phyloP scores from a whole-genome alignment of 257 asterid genomes.

The Buddleja alternifolia region DNA sequence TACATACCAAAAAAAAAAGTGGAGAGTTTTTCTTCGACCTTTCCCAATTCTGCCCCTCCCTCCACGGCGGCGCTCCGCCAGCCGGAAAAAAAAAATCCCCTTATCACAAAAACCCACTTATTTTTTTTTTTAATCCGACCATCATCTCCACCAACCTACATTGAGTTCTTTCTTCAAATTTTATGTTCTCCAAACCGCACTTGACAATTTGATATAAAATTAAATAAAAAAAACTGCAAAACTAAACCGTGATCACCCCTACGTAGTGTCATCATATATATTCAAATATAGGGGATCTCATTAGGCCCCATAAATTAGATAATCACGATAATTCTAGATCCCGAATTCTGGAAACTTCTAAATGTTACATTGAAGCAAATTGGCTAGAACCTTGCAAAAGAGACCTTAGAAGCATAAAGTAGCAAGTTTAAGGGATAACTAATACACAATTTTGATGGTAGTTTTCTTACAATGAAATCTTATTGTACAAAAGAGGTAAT shows the following conservation, averaged over 20 bases:
- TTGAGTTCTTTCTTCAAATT: constrained; percentile 11
- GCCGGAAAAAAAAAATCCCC: constrained; percentile 42
- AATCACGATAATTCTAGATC: no score
- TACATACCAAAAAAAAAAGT: not conserved
- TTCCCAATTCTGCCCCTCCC: not conserved
- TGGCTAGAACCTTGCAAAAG: not conserved
- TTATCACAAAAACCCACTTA: not conserved
- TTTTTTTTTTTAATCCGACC: not conserved
- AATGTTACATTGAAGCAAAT: no score
- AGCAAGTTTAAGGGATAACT: not conserved
- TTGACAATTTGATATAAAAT: no score
- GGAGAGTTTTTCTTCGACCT: constrained; percentile 6
- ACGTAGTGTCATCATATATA: no score
- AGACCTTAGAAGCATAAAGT: not conserved
- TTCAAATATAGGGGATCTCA: no score
- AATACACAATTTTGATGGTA: not conserved
- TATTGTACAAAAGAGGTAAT: not conserved
- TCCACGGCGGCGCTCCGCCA: constrained; percentile 50
- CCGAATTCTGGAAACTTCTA: no score
- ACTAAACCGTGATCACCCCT: no score
- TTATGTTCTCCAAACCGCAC: no score
- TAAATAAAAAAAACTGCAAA: no score
- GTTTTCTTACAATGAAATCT: not conserved
- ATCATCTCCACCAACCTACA: not conserved
- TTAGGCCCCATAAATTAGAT: no score